Evolutionary conservation across 129 eudicot genomes (phyloP).

Genomic region (Sambucus nigra): DNA sequence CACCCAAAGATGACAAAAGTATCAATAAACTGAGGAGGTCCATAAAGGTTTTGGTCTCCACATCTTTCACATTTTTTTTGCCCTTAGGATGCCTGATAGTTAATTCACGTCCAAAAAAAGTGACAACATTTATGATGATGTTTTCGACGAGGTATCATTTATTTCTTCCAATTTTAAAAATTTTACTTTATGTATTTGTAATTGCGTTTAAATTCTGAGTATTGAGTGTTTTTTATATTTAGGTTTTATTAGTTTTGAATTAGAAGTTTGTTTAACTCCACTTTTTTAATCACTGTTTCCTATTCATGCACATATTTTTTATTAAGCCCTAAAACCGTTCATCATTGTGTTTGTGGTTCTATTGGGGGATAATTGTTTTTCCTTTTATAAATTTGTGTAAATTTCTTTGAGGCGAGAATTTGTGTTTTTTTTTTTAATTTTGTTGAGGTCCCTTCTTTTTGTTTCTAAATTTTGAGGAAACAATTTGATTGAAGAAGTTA

Average conservation of each 20-base stretch:
- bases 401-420: background rate
- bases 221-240: no score
- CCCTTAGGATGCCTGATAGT: conserved; percentile 33
- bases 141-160: conserved; percentile 44
- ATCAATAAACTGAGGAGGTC: no score
- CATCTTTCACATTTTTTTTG: no score
- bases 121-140: conserved; percentile 53
- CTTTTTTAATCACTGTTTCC: background rate
- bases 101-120: conserved; percentile 53
- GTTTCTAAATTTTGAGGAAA: no score
- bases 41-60: no score
- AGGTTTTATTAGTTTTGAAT: no score
- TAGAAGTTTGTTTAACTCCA: background rate
- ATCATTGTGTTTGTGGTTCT: no score
- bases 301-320: background rate
- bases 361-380: no score
- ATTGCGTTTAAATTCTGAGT: no score
- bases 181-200: background rate
- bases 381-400: background rate
- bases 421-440: no score
- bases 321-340: background rate
- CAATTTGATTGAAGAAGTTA: no score
- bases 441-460: background rate
- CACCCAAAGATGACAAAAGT: no score
- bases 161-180: background rate